phyloP scores from a whole-genome alignment of 192 early-diverging fungal species.

The Coemansia sp. region DNA sequence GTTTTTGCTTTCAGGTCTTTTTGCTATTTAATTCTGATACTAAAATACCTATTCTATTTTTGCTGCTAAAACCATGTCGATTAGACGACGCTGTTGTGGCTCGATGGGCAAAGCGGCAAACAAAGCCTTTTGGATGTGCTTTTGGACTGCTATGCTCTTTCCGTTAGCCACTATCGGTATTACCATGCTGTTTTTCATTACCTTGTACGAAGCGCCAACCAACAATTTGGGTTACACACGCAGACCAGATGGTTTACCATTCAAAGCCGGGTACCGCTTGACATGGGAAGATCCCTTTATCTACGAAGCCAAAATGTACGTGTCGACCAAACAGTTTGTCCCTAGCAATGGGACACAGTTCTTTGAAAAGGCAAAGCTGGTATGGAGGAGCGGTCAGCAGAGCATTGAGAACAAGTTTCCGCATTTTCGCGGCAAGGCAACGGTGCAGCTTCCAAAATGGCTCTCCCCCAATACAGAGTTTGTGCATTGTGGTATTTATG shows the following conservation, averaged over 20 bases:
- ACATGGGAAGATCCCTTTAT: constrained; percentile 13
- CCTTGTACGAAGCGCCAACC: neutral
- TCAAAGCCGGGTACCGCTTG: neutral
- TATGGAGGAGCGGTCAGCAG: constrained; percentile 21
- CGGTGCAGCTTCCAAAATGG: neutral
- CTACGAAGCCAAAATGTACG: constrained; percentile 23
- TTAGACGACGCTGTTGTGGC: constrained; percentile 3
- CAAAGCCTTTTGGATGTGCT: constrained; percentile 3
- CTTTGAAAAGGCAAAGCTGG: constrained; percentile 22
- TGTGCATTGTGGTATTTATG: constrained; percentile 8
- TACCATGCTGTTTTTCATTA: neutral
- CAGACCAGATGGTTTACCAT: neutral
- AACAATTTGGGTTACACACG: too few species aligned
- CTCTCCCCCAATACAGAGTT: neutral
- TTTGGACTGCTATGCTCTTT: neutral
- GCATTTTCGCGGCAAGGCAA: neutral
- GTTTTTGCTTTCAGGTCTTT: too few species aligned
- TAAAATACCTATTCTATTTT: neutral
- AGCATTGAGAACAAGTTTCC: constrained; percentile 11
- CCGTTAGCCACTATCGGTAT: neutral
- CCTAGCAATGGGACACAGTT: constrained; percentile 4
- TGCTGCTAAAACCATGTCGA: neutral
- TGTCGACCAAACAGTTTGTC: neutral
- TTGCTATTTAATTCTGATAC: too few species aligned
- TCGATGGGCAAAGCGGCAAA: neutral